These are phyloP conservation scores for Candida nitratophila DNA, from an alignment of 805 yeast genomes.

Conservation along the genomic window DNA sequence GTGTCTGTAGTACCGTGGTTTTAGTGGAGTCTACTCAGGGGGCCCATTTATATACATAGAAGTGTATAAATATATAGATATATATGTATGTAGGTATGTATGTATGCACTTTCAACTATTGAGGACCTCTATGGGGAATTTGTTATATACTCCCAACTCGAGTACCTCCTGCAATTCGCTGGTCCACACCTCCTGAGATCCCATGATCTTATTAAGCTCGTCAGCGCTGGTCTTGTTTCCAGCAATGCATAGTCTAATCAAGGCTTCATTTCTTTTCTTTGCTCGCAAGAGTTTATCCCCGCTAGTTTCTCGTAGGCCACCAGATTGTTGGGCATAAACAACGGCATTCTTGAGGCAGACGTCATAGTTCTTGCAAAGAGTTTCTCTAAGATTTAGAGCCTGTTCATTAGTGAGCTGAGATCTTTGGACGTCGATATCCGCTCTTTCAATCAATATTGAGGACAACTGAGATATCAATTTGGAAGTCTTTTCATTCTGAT, in stretches of 20 bases:
- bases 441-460: constrained; percentile 39
- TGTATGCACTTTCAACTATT: not conserved
- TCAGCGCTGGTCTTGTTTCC: constrained; percentile 29
- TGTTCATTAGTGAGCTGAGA: constrained; percentile 26
- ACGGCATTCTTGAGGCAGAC: constrained; percentile 40
- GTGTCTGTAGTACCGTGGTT: no score
- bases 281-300: constrained; percentile 36
- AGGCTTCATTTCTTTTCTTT: constrained; percentile 37
- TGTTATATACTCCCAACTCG: not conserved
- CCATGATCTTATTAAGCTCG: constrained; percentile 20
- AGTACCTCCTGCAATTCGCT: not conserved
- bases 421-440: constrained; percentile 47
- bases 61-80: no score
- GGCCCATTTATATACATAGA: not conserved
- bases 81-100: not conserved
- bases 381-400: constrained; percentile 23
- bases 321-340: constrained; percentile 35
- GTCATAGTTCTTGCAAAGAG: constrained; percentile 32
- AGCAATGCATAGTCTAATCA: constrained; percentile 35
- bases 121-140: not conserved
- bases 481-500: constrained; percentile 16
- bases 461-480: constrained; percentile 27
- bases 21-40: no score
- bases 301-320: constrained; percentile 44
- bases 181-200: constrained; percentile 3